Conservation (phyloP, 345 rosid species). For the Noccaea caerulescens region DNA sequence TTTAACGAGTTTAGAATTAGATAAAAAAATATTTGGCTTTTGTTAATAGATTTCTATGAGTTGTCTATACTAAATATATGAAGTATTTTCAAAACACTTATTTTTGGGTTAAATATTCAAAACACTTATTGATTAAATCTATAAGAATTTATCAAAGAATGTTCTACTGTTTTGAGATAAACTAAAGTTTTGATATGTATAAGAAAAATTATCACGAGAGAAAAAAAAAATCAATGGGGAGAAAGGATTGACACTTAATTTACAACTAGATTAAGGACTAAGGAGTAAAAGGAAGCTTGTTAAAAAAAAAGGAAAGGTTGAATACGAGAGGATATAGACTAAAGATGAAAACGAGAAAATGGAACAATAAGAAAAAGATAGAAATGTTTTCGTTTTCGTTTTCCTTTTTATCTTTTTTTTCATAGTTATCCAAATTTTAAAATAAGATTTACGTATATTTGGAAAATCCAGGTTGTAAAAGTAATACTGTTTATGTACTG, state of each 20-base stretch:
- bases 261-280: neutral
- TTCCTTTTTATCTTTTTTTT: neutral
- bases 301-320: neutral
- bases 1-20: neutral
- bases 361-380: neutral
- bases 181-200: neutral
- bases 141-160: neutral
- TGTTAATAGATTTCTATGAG: neutral
- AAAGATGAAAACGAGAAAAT: constrained; percentile 1
- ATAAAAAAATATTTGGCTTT: constrained; percentile 10
- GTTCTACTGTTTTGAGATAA: neutral
- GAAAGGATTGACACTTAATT: neutral
- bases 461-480: neutral
- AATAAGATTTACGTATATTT: neutral
- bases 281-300: neutral
- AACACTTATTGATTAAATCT: neutral
- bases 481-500: too few species aligned
- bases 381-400: neutral
- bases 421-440: neutral
- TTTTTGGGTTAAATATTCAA: too few species aligned
- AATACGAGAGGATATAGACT: neutral
- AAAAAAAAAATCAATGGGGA: neutral
- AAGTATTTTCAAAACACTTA: neutral
- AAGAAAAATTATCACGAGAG: neutral
- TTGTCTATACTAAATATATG: neutral